Percentiles rank a stretch among this genome's conserved stretches.
phyloP scores from a whole-genome alignment of 2,329 filamentous ascomycete species.

The Fusarium floridanum region DNA sequence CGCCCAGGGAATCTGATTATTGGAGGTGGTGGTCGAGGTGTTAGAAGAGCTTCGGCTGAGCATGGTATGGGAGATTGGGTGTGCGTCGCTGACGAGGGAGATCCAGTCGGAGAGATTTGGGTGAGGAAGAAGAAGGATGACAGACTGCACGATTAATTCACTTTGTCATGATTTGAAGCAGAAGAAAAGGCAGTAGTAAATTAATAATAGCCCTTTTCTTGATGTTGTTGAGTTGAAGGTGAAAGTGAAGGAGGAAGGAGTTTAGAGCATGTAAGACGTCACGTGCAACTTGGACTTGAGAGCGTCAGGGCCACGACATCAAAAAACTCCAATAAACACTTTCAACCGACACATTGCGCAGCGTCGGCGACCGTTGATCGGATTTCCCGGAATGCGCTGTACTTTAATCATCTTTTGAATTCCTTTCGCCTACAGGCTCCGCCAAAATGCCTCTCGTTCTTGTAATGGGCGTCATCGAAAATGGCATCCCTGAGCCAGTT shows the following conservation, averaged over 20 bases:
- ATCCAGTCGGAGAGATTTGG: constrained; percentile 78
- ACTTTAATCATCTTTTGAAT: background rate
- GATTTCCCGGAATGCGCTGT: constrained; percentile 32
- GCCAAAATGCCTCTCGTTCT: constrained; percentile 66
- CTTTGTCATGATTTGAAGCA: background rate
- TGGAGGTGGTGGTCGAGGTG: constrained; percentile 81
- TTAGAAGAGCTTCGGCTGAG: constrained; percentile 69
- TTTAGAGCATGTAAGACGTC: constrained; percentile 11
- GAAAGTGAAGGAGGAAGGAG: background rate
- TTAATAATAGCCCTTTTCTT: constrained; percentile 25
- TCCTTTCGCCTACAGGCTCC: background rate
- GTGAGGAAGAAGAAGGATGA: constrained; percentile 55
- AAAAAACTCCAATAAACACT: constrained; percentile 13
- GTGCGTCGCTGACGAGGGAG: constrained; percentile 72
- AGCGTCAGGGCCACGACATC: constrained; percentile 33
- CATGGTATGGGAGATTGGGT: constrained; percentile 81
- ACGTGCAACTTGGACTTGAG: constrained; percentile 25
- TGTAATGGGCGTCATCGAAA: constrained; percentile 58
- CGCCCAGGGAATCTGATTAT: constrained; percentile 84
- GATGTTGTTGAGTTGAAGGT: background rate
- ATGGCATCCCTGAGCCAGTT: constrained; percentile 65
- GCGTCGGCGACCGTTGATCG: background rate
- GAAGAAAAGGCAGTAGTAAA: constrained; percentile 8
- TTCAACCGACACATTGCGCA: background rate
- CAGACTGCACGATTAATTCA: constrained; percentile 27